Base-by-base conservation (phyloP, 2,329 filamentous ascomycete species). In the Pestalotiopsis sp. region DNA sequence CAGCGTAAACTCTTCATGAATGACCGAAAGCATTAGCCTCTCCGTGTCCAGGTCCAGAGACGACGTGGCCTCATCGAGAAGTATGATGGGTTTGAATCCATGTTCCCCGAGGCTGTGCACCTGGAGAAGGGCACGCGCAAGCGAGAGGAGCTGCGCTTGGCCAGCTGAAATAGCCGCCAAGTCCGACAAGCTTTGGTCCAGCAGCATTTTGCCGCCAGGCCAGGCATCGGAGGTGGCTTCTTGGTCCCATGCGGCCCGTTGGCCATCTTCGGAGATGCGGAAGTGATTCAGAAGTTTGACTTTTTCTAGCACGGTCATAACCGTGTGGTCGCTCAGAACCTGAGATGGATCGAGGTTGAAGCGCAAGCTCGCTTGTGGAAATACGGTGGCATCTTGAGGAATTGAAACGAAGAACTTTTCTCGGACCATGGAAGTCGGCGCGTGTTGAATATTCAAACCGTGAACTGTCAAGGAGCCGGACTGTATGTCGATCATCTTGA, bases 11-110 rank as follows among this genome's bases (percentile, higher is more conserved):
- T 81, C 78, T 7, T 76, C 66, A 2, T 78, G 66, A 9, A 81
- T 74, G 27, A 82, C 75, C 12, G 72, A 66, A 14, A 78, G 73
- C 14, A 82, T 77, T 1, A 68, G 68, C 0, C 74, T 68, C 69
- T 82, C 80, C 0, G 78, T 81, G 0, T 62, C 70, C 0, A 69
- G n/a, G 68, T 81, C 80, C 2, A 82, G 73, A 0, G 76, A 78
- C 0, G 76, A 76, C 0, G 76, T 80, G 6, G 73, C 73, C 61
- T 80, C 78, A 38, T 80, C 79, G 11, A 80, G 71, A 0, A 80
- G 72, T 1, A 80, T 68, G 11, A 82, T 72, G 0, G 80, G 79
- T 23, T 52, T n/a, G 4, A 38, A 38, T 6, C 39, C 57, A 13
- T 25, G 5, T 27, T 39, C 57, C 3, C 31, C 52, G 11, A 74